Evolutionary conservation across 1,284 basidiomycete genomes (phyloP).

Genomic region (Ustilago cynodontis): DNA sequence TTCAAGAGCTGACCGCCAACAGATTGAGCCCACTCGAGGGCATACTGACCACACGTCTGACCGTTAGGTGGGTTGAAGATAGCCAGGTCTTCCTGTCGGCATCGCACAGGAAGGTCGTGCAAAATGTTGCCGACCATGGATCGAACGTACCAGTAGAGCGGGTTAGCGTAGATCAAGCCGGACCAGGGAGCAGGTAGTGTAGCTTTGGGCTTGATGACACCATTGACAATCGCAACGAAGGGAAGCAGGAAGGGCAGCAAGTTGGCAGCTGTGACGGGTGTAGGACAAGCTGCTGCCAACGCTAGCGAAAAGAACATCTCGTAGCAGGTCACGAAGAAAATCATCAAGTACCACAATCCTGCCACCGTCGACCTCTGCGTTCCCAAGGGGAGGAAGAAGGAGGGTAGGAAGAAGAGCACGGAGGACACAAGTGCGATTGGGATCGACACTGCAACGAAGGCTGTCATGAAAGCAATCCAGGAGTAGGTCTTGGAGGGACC

Average conservation of each 20-base stretch:
- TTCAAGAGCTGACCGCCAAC: constrained; percentile 53
- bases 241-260: constrained; percentile 67
- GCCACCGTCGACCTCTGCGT: constrained; percentile 44
- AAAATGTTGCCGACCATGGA: constrained; percentile 60
- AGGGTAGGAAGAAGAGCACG: constrained; percentile 66
- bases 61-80: constrained; percentile 55
- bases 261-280: constrained; percentile 64
- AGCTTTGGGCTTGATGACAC: constrained; percentile 63
- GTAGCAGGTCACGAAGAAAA: constrained; percentile 58
- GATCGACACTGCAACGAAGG: constrained; percentile 52
- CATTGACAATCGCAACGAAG: constrained; percentile 70
- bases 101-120: constrained; percentile 58
- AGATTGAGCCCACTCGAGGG: constrained; percentile 48
- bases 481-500: constrained; percentile 57
- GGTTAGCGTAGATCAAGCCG: constrained; percentile 59
- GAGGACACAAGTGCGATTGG: constrained; percentile 61
- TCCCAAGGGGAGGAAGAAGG: constrained; percentile 63
- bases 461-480: constrained; percentile 54
- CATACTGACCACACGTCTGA: constrained; percentile 54
- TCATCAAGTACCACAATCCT: constrained; percentile 63
- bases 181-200: constrained; percentile 59
- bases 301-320: constrained; percentile 63
- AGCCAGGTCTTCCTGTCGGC: constrained; percentile 52
- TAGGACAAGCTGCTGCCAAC: constrained; percentile 62
- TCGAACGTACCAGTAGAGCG: constrained; percentile 62